Base-by-base conservation (phyloP, 2,329 filamentous ascomycete genomes). In the Aulographum hederae region DNA sequence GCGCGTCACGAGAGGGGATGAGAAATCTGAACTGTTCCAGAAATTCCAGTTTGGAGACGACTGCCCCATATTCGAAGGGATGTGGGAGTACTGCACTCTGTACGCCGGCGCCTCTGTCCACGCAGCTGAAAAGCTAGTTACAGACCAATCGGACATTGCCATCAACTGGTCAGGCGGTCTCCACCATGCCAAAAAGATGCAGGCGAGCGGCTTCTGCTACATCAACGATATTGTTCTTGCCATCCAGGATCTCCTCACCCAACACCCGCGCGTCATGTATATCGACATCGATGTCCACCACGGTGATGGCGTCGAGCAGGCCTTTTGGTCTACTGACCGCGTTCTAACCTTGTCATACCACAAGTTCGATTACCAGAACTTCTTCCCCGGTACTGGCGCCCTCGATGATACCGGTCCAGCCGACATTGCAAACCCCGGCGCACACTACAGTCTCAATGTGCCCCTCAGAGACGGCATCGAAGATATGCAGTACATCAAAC, bases 201-300 rank as follows among this genome's bases (percentile, higher is more conserved):
- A 93, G 55, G 86, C 89, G 0, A 86, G 78, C 11, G 89, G 89
- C 1, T 98, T 98, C 55, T 98, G 89, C 60, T 98, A 98, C 58
- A 84, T 95, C 58, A 98, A 98, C 53, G 89, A 98, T 54, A 95
- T 95, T 45, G 89, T 95, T 35, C 68, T 98, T 29, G 82, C 79
- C 21, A 89, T 94, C 43, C 67, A 95, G 23, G 78, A 94, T 50
- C 68, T 98, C 6, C 63, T 95, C 12, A 75, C 79, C 18, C 69
- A 76, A 46, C 72, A 85, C 43, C 73, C 82, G 12, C 77, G 85
- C 30, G 85, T 95, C 5, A 65, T 95, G 35, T 94, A 95, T 54
- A 85, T 95, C 52, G 82, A 92, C 48, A 91, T 92, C 42, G 82
- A 92, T 49, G 81, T 92, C 2, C 82, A 92, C 49, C 82, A 92